phyloP scores from a whole-genome alignment of 164 flowering plant species.

The Akebia trifoliata region DNA sequence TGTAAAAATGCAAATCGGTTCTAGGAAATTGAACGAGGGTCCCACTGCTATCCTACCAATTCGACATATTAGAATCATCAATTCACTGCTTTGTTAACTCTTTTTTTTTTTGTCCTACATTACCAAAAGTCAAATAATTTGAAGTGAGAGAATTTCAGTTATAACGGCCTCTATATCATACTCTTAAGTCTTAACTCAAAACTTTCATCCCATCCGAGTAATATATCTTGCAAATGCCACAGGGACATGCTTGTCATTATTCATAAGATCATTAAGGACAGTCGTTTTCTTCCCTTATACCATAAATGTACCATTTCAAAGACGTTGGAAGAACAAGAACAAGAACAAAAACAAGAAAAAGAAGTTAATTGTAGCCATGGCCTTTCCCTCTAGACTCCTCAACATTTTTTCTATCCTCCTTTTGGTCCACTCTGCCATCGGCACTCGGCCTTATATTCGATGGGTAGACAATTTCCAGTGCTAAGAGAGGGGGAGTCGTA shows the following conservation, averaged over 20 bases:
- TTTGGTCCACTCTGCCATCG: background rate
- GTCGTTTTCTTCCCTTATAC: background rate
- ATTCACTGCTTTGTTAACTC: too few relatives aligned
- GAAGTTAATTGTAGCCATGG: background rate
- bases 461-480: background rate
- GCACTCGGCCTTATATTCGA: background rate
- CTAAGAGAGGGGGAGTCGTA: background rate
- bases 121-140: background rate
- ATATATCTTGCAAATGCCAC: too few relatives aligned
- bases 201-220: too few relatives aligned
- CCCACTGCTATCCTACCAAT: too few relatives aligned
- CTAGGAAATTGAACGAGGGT: too few relatives aligned
- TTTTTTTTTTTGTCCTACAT: background rate
- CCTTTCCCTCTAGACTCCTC: background rate
- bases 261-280: background rate
- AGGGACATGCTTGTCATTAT: too few relatives aligned
- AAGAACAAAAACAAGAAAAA: too few relatives aligned
- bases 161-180: background rate
- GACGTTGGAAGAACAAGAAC: too few relatives aligned
- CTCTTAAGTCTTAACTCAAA: too few relatives aligned
- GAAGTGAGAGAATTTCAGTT: background rate
- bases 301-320: background rate
- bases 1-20: too few relatives aligned
- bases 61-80: too few relatives aligned
- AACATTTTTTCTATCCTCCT: background rate